Base-by-base conservation (phyloP, 768 basidiomycete species). In the Auriscalpium microsporum region DNA sequence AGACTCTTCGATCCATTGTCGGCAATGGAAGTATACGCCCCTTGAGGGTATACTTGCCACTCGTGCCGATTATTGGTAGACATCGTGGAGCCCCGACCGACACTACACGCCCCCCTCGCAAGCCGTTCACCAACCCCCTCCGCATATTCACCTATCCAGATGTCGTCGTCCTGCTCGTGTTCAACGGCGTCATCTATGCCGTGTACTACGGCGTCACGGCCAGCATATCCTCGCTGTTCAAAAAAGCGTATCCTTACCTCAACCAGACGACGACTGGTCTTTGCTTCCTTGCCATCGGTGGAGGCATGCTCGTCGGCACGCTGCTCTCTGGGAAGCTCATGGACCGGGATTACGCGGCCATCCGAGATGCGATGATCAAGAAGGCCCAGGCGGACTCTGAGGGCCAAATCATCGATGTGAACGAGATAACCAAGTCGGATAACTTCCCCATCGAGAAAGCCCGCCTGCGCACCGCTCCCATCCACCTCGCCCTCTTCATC, bases 201-300 rank as follows among this genome's bases (percentile, higher is more conserved):
- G 76, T 83, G 1, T 82, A 80, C 62, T 86, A 86, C 59, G 77
- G 75, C 37, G 77, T 85, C 34, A 77, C 74, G 1, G 78, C 87
- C 0, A 79, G 79, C 1, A 73, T 85, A 14, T 82, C 86, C 1
- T 78, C 83, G 0, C 72, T 84, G 0, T 83, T 90, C 64, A 70
- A 75, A 50, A 58, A 68, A 1, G 70, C 75, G 1, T 91, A 93
- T 59, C 76, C 82, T 0, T 75, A 69, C 57, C 72, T 90, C 17
- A 77, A 68, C 54, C 78, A 87, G 58, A 81, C 82, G 4, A 75
- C 79, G 21, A 75, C 88, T 35, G 91, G 91, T 2, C 69, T 94
- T 5, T 91, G 87, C 66, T 94, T 84, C 71, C 70, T 93, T 53
- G 80, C 83, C 1, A 78, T 86, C 50, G 92, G 90, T 2, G 78